phyloP scores from a whole-genome alignment of 1,284 basidiomycete species.

The Volvariella volvacea region DNA sequence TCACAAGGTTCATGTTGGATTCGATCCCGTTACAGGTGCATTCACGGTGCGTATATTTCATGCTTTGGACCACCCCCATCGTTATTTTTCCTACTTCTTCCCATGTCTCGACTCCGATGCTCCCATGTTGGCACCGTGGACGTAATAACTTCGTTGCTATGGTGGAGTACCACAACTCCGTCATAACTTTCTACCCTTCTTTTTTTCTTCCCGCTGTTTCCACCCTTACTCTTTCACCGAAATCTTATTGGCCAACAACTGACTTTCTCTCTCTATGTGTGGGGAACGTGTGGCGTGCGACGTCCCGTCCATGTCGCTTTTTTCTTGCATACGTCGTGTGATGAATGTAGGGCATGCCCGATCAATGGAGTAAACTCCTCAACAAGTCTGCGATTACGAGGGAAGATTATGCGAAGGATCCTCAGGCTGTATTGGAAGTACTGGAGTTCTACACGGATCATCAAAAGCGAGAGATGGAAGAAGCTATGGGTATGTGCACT shows the following conservation, averaged over 20 bases:
- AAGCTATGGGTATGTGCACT: slow-evolving; percentile 29
- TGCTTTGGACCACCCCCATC: too few species aligned
- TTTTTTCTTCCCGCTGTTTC: too few species aligned
- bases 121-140: too few species aligned
- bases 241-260: too few species aligned
- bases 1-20: slow-evolving; percentile 30
- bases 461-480: slow-evolving; percentile 86
- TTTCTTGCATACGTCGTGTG: background rate
- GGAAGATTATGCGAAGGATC: slow-evolving; percentile 95
- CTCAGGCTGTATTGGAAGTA: slow-evolving; percentile 95
- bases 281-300: too few species aligned
- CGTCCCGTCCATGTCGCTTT: background rate
- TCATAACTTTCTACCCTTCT: too few species aligned
- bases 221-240: too few species aligned
- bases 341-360: slow-evolving; percentile 75
- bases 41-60: slow-evolving; percentile 5
- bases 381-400: slow-evolving; percentile 96
- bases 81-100: too few species aligned
- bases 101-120: too few species aligned
- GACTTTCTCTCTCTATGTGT: too few species aligned
- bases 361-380: slow-evolving; percentile 94
- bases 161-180: too few species aligned
- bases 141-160: too few species aligned
- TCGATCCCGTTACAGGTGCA: slow-evolving; percentile 8
- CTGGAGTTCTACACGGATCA: slow-evolving; percentile 98